Base-by-base conservation (phyloP, 2,329 filamentous ascomycete species). In the Botrytis paeoniae region DNA sequence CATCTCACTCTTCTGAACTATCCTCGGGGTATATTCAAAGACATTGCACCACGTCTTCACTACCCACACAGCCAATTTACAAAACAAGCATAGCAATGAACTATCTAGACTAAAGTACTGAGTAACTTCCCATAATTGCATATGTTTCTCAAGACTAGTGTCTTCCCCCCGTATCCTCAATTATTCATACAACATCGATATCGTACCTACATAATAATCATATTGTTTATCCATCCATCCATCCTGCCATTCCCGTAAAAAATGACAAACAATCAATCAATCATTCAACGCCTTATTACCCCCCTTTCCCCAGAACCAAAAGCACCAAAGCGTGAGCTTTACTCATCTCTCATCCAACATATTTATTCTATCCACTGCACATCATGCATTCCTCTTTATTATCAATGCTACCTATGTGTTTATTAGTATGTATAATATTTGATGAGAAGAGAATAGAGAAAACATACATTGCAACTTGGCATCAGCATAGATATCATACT, bases 321-420 rank as follows among this genome's bases (percentile, higher is more conserved):
- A 70, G 43, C 29, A 70, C n/a, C 10, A 54, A 39, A 69, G 71
- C 64, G 41, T 72, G 54, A 69, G 64, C 64, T 69, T 8, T 39
- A 54, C 41, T 73, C n/a, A 35, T 70, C 65, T 69, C 62, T 35
- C 62, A 54, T 54, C 37, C 8, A 29, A 39, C 35, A 22, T 75
- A 74, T 78, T 63, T 61, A 70, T 18, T 75, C 75, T 80, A 98
- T 86, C 95, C 95, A 84, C 93, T 97, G 90, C 96, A 99, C 96
- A 99, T 98, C 77, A 97, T 82, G 82, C 96, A 99, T 65, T 92
- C 88, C 82, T 99, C 96, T 78, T 92, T 94, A 86, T 98, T 98
- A 82, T 98, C 95, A 83, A 99, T 98, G 85, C 95, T 98, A 87
- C 90, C 90, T 92, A 74, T 79, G 22, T 61, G 70, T 65, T 57